Evolutionary conservation across 495 filamentous ascomycete genomes (phyloP).

Genomic region (Rostrohypoxylon terebratum): DNA sequence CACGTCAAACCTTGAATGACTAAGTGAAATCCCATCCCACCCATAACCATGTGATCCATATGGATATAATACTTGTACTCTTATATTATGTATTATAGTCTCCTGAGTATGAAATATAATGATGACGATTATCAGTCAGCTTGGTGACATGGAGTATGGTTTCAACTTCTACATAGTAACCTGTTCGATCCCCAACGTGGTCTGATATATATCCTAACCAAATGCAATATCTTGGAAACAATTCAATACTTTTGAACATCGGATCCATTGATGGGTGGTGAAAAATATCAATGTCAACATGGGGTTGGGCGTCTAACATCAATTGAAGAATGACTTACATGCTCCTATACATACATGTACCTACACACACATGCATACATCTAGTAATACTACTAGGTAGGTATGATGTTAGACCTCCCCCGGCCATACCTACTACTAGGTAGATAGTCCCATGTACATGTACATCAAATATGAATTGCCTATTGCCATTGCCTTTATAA

Average conservation of each 20-base stretch:
- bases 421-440: too few species aligned
- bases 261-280: background rate
- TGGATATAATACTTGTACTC: background rate
- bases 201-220: background rate
- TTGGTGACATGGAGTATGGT: background rate
- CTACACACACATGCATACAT: background rate
- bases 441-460: background rate
- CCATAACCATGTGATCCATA: background rate
- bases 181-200: background rate
- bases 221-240: background rate
- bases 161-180: background rate
- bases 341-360: background rate
- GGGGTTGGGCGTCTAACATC: background rate
- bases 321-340: background rate
- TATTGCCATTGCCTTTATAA: background rate
- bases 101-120: slow-evolving; percentile 2
- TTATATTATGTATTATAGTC: background rate
- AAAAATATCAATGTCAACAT: background rate
- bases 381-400: too few species aligned
- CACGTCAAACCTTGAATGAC: background rate
- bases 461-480: background rate
- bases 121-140: background rate
- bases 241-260: background rate
- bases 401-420: too few species aligned
- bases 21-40: background rate